phyloP scores from a whole-genome alignment of 2,329 filamentous ascomycete species.

The Biscogniauxia mediterranea region DNA sequence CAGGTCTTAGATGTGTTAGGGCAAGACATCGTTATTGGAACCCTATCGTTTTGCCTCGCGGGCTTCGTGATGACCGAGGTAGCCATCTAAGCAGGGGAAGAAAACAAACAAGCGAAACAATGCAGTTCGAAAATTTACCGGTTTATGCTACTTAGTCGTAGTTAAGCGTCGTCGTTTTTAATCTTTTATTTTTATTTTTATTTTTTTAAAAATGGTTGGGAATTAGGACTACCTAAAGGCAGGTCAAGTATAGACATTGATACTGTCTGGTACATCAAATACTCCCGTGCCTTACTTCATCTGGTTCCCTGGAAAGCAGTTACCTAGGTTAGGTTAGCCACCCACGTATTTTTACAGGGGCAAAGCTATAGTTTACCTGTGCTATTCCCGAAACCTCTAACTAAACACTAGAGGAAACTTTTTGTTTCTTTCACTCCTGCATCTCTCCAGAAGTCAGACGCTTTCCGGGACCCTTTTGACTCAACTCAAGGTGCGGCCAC shows the following conservation, averaged over 20 bases:
- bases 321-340: no score
- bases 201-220: no score
- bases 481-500: not conserved
- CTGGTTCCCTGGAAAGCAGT: no score
- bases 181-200: no score
- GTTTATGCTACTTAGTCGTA: not conserved
- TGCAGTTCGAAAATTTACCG: no score
- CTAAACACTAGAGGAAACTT: not conserved
- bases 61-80: not conserved
- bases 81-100: not conserved
- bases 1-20: not conserved
- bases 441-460: not conserved
- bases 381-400: not conserved
- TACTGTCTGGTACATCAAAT: no score
- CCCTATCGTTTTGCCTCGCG: not conserved
- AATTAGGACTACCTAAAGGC: no score
- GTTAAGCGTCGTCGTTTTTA: not conserved
- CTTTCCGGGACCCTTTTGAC: not conserved
- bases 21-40: not conserved
- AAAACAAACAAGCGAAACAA: no score
- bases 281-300: no score
- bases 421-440: not conserved
- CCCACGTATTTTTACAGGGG: no score
- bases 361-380: no score
- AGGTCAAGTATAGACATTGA: no score